Evolutionary conservation across 2,329 filamentous ascomycete species (phyloP).

Genomic region (Colletotrichum chrysophilum): DNA sequence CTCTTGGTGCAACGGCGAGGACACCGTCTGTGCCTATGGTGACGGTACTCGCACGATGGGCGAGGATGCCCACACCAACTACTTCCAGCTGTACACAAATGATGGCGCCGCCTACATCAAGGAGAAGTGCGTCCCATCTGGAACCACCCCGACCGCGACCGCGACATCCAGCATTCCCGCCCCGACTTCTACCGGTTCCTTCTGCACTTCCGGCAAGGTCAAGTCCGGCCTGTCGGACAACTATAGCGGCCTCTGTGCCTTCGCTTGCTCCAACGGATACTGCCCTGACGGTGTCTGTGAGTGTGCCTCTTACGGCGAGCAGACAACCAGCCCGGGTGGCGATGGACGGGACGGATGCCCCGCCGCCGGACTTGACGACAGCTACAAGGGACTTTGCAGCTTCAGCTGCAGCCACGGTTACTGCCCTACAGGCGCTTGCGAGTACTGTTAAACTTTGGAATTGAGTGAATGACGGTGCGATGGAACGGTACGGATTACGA

Average conservation of each 20-base stretch:
- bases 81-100: constrained; percentile 25
- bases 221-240: constrained; percentile 31
- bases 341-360: constrained; percentile 37
- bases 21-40: constrained; percentile 44
- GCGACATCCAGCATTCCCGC: background rate
- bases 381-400: constrained; percentile 50
- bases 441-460: constrained; percentile 12
- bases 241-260: constrained; percentile 40
- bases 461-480: background rate
- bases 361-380: constrained; percentile 32
- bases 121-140: constrained; percentile 11
- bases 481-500: background rate
- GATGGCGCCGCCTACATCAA: constrained; percentile 18
- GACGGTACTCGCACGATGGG: constrained; percentile 20
- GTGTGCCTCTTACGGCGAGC: constrained; percentile 34
- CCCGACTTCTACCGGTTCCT: constrained; percentile 9
- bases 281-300: constrained; percentile 37
- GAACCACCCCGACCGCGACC: background rate
- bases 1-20: constrained; percentile 39
- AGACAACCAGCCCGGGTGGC: constrained; percentile 20
- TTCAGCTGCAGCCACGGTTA: constrained; percentile 52
- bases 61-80: constrained; percentile 39
- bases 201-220: constrained; percentile 31
- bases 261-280: constrained; percentile 34
- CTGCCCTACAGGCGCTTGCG: constrained; percentile 41